These are phyloP conservation scores for Arthrobotrys megalospora DNA, from an alignment of 2,329 filamentous ascomycete genomes.

Conservation along the genomic window DNA sequence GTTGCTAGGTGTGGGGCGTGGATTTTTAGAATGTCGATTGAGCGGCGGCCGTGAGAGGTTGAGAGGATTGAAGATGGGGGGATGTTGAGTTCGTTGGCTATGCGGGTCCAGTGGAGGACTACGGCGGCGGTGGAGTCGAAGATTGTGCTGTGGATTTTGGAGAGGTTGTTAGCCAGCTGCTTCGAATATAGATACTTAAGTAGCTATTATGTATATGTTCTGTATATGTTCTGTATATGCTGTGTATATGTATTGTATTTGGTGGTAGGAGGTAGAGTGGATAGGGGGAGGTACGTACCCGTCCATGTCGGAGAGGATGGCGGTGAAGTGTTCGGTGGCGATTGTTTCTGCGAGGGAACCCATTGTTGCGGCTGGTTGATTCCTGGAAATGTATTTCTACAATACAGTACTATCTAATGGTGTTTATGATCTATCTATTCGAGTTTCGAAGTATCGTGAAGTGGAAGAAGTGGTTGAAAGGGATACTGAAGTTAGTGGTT, in stretches of 20 bases:
- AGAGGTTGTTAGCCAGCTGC: neutral
- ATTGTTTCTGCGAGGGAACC: constrained; percentile 25
- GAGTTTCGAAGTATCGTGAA: neutral
- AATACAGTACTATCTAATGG: neutral
- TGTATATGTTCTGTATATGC: no score
- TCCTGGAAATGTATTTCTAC: neutral
- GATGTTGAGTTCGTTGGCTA: constrained; percentile 86
- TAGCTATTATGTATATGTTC: no score
- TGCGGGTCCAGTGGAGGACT: constrained; percentile 82
- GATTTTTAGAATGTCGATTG: constrained; percentile 85
- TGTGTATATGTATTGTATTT: no score
- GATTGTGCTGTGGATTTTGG: constrained; percentile 66
- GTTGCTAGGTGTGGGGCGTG: constrained; percentile 88
- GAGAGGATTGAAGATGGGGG: constrained; percentile 86
- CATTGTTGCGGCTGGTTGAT: constrained; percentile 17
- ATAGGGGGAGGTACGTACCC: constrained; percentile 29
- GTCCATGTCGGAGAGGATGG: constrained; percentile 60
- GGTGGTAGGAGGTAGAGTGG: neutral
- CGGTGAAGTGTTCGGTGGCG: constrained; percentile 49
- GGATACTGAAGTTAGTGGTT: neutral
- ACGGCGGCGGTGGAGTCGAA: constrained; percentile 86
- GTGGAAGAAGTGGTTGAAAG: neutral
- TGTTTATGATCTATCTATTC: neutral
- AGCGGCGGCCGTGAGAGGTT: constrained; percentile 90
- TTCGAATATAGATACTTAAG: no score